Evolutionary conservation across 257 asterid species (phyloP).

Genomic region (Nicotiana benthamiana): DNA sequence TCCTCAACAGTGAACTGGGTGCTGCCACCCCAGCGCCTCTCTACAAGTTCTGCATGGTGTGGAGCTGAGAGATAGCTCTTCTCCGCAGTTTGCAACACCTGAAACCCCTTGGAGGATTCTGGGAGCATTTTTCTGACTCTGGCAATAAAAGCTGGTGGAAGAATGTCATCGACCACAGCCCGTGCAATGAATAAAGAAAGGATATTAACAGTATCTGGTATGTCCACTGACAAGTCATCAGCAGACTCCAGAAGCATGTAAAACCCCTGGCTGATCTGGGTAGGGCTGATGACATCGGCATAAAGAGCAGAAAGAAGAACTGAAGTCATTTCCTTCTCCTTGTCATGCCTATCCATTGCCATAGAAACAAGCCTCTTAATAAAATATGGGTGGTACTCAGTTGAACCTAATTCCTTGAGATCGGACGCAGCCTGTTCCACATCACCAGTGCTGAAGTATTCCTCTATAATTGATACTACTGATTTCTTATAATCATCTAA

Average conservation of each 20-base stretch:
- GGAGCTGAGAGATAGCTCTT: conserved; percentile 97
- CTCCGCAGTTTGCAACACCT: conserved; percentile 70
- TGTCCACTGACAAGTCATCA: conserved; percentile 87
- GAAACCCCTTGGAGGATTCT: conserved; percentile 68
- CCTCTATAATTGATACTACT: conserved; percentile 75
- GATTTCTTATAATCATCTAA: conserved; percentile 72
- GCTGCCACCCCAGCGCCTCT: conserved; percentile 95
- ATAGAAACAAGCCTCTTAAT: conserved; percentile 85
- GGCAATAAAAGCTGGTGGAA: conserved; percentile 86
- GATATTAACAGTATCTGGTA: conserved; percentile 81
- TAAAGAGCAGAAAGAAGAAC: conserved; percentile 88
- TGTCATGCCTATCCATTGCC: conserved; percentile 93
- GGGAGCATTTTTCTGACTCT: conserved; percentile 61
- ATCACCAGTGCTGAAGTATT: conserved; percentile 80
- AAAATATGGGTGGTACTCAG: conserved; percentile 85
- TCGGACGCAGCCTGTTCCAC: conserved; percentile 79
- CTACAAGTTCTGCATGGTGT: conserved; percentile 97
- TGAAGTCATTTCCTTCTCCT: conserved; percentile 98
- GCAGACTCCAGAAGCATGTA: conserved; percentile 86
- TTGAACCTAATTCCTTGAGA: conserved; percentile 74
- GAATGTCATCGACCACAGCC: conserved; percentile 92
- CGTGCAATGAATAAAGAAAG: conserved; percentile 85
- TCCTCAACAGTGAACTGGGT: conserved; percentile 89
- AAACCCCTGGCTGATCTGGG: conserved; percentile 78
- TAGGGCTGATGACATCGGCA: conserved; percentile 64